Evolutionary conservation across 805 yeast species (phyloP), one percentile per base, ranked within the genome.

Genomic region (Blastobotrys muscicola): DNA sequence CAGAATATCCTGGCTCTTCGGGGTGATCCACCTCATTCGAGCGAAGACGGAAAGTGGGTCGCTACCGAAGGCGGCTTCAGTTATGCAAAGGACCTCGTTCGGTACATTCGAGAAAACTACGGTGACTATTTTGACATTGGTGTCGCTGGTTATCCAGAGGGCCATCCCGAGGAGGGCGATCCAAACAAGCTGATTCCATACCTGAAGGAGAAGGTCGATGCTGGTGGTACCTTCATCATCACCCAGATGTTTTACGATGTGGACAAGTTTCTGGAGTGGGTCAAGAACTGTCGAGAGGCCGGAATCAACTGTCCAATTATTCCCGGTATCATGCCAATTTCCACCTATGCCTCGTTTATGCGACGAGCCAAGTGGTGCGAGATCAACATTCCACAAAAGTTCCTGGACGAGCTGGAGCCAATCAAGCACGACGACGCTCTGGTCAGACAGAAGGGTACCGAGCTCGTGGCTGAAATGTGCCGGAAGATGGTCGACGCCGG

Each of bases 241-340:
- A 92, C 98, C 2, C 98, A 92, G 65, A 85, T 92, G 96, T 90
- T 92, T 63, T 92, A 92, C 64, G 97, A 92, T 58, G 92, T 73
- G 9, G 95, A 89, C 38, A 74, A 74, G 47, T 92, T 90, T 63
- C 74, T 92, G 46, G 55, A 64, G 9, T 92, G 98, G 98, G 85
- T 92, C 55, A 61, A 70, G 13, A 65, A 68, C 47, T 74, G 90
- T 44, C 75, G 90, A 52, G 77, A 71, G 15, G 68, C 69, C 15
- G 97, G 95, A 15, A 74, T 92, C 50, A 70, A 70, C 33, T 78
- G 85, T 42, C 97, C 97, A 26, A 84, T 92, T 51, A 81, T 92
- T 47, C 98, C 98, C 1, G 98, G 98, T 10, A 87, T 92, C 63
- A 92, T 92, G 98, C 98, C 98, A 15, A 89, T 92, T 46, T 80